Conservation (phyloP, 1,284 basidiomycete species). For the Termitomyces sp. region DNA sequence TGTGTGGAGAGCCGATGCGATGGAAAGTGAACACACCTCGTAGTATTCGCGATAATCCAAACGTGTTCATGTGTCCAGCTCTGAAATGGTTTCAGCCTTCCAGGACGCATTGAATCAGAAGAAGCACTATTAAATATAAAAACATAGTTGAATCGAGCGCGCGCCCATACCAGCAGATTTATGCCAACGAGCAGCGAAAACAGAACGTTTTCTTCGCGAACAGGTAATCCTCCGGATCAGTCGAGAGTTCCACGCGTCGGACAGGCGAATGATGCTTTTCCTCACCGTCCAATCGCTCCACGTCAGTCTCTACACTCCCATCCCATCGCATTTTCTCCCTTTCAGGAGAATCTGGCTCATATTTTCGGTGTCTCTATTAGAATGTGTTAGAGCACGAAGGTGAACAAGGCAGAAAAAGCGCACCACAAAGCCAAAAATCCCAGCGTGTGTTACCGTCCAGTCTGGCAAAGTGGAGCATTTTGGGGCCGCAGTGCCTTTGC, state of each 20-base stretch:
- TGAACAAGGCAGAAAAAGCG: no score
- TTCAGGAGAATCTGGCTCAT: background rate
- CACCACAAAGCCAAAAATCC: no score
- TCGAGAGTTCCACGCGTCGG: conserved; percentile 20
- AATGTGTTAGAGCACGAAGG: background rate
- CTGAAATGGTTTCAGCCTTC: conserved; percentile 33
- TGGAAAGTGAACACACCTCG: conserved; percentile 66
- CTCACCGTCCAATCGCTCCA: conserved; percentile 4
- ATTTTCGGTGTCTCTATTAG: background rate
- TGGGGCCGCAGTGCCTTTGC: no score
- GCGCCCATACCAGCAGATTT: conserved; percentile 78
- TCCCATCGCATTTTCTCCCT: conserved; percentile 28
- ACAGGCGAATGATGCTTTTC: conserved; percentile 2
- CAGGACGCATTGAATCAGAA: background rate
- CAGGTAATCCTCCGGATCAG: conserved; percentile 76
- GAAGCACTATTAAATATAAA: conserved; percentile 80
- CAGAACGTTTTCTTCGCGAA: conserved; percentile 73
- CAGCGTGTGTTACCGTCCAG: no score
- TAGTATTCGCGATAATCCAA: conserved; percentile 82
- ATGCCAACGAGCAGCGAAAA: conserved; percentile 78
- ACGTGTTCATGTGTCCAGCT: conserved; percentile 70
- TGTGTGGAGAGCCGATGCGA: conserved; percentile 45
- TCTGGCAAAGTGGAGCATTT: no score
- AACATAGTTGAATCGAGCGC: conserved; percentile 78
- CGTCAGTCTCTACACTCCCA: conserved; percentile 44